Base-by-base conservation (phyloP, 805 yeast genomes). In the Candida germanica region DNA sequence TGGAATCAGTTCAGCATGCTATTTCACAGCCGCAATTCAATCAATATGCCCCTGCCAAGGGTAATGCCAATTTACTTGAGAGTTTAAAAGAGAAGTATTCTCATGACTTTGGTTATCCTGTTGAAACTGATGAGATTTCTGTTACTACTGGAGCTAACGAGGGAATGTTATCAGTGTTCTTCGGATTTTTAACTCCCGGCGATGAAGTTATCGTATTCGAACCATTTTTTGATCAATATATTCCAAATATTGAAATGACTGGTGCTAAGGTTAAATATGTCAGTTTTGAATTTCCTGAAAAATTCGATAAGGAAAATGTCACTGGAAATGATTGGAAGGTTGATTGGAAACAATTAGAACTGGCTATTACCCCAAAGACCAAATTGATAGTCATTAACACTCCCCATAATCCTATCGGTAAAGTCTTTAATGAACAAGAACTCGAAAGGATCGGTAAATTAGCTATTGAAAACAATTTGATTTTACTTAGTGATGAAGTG, bases 71-170 rank as follows among this genome's bases (percentile, higher is more conserved):
- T 42, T 73, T 93, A 44, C 62, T 88, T 38, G 67, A 79, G 25
- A 82, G 91, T 7, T 58, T 93, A 29, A 73, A 87, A 16, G 71
- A 74, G 20, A 75, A 85, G 17, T 93, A 91, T 64, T 67, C 86
- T 15, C 79, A 83, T 29, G 71, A 72, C 29, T 83, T 80, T 47
- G 79, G 77, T 13, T 68, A 82, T 34, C 58, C 64, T 17, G 63
- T 87, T 14, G 69, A 72, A 17, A 69, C 76, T 13, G 65, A 72
- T 26, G 84, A 87, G 53, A 70, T 93, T 27, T 77, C 82, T 38
- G 82, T 91, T 26, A 87, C 96, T 29, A 88, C 98, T 1, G 98
- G 98, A 38, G 98, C 98, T 29, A 93, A 93, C 53, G 98, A 93
- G 64, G 98, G 97, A 24, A 85, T 93, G 71, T 71, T 87, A 35